Evolutionary conservation across 495 filamentous ascomycete genomes (phyloP).

Genomic region (Penicillium odoratum): DNA sequence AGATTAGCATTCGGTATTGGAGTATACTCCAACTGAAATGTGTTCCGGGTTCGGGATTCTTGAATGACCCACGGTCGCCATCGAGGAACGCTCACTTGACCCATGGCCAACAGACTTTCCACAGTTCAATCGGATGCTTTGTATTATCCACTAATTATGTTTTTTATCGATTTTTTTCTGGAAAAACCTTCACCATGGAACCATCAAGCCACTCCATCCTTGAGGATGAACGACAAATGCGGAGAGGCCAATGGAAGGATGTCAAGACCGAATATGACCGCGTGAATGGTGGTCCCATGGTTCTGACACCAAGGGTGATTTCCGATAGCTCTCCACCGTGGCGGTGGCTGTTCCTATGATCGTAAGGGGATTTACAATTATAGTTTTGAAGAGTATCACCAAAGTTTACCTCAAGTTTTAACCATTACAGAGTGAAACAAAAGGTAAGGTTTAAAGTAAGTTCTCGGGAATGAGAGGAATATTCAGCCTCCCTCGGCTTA

Average conservation of each 20-base stretch:
- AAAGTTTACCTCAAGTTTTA: neutral
- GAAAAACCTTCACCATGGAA: conserved; percentile 19
- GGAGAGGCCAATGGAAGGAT: conserved; percentile 20
- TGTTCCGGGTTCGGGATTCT: neutral
- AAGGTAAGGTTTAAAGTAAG: conserved; percentile 14
- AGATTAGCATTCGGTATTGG: neutral
- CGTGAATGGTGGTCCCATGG: conserved; percentile 1
- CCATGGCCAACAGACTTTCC: conserved; percentile 21
- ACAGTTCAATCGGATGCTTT: conserved; percentile 6
- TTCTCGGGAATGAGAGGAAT: conserved; percentile 2
- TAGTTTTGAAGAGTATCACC: neutral
- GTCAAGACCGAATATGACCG: neutral
- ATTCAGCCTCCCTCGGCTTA: conserved; percentile 27
- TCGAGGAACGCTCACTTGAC: conserved; percentile 16
- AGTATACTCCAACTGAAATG: conserved; percentile 3
- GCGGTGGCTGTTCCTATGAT: conserved; percentile 17
- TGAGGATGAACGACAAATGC: conserved; percentile 16
- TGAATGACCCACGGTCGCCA: conserved; percentile 20
- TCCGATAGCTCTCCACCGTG: conserved; percentile 23
- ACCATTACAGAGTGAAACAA: neutral
- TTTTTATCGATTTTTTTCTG: conserved; percentile 15
- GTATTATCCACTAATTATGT: neutral
- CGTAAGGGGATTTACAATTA: neutral
- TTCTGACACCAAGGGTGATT: conserved; percentile 15
- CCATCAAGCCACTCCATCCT: conserved; percentile 8